phyloP scores from a whole-genome alignment of 2,329 filamentous ascomycete species.

The Acephala macrosclerotiorum region DNA sequence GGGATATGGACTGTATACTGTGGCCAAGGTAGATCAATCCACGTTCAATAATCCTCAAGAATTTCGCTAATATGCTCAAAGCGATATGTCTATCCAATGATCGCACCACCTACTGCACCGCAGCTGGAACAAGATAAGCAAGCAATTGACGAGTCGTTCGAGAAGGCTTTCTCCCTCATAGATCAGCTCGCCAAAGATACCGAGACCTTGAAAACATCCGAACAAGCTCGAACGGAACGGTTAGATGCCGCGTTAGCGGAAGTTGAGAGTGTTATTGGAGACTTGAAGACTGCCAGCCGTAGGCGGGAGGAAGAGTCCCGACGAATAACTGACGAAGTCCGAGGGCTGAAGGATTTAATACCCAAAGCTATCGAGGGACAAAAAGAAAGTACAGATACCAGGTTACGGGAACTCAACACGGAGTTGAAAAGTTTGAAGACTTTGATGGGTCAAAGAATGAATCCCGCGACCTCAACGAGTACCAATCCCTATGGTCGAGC shows the following conservation, averaged over 20 bases:
- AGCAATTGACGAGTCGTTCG: conserved; percentile 90
- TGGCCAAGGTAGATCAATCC: conserved; percentile 73
- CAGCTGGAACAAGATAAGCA: conserved; percentile 95
- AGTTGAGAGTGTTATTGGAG: conserved; percentile 81
- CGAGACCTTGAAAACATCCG: conserved; percentile 83
- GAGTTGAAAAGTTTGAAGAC: conserved; percentile 95
- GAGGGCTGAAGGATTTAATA: conserved; percentile 81
- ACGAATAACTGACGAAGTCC: conserved; percentile 85
- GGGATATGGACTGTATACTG: conserved; percentile 85
- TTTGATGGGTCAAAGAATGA: conserved; percentile 73
- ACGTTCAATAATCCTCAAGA: not conserved
- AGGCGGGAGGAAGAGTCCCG: conserved; percentile 88
- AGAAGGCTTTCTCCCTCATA: conserved; percentile 87
- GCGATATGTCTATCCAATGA: conserved; percentile 90
- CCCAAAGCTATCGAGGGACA: conserved; percentile 89
- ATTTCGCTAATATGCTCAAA: conserved; percentile 45
- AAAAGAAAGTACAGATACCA: conserved; percentile 81
- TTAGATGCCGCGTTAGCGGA: conserved; percentile 84
- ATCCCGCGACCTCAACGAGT: conserved; percentile 40
- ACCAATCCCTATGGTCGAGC: conserved; percentile 39
- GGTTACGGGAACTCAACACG: conserved; percentile 82
- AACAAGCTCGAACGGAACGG: conserved; percentile 82
- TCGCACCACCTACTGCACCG: conserved; percentile 91
- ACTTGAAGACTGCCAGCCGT: conserved; percentile 82
- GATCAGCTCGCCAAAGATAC: conserved; percentile 95